Percentiles rank a stretch among this genome's conserved stretches.
Conservation (phyloP, 2,329 filamentous ascomycete species). For the Shiraia bambusicola region DNA sequence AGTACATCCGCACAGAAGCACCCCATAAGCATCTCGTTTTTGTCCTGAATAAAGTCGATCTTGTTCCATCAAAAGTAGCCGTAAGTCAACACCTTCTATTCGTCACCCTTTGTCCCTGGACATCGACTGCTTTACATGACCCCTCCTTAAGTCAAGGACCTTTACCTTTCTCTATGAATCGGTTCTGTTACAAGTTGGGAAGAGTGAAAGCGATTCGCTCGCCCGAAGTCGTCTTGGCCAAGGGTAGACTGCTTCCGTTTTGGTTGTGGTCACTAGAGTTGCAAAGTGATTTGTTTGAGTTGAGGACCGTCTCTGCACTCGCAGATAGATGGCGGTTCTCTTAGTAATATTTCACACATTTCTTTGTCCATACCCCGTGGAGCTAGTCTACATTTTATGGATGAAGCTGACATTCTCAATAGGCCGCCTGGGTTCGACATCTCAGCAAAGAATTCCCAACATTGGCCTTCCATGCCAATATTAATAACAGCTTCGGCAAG, state of each 20-base stretch:
- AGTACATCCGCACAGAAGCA: conserved; percentile 89
- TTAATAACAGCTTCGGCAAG: conserved; percentile 96
- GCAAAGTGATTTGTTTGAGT: conserved; percentile 90
- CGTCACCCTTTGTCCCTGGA: conserved; percentile 8
- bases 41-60: conserved; percentile 85
- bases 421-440: conserved; percentile 91
- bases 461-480: conserved; percentile 88
- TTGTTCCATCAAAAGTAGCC: conserved; percentile 88
- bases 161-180: conserved; percentile 72
- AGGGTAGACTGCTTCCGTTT: conserved; percentile 80
- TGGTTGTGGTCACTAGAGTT: conserved; percentile 78
- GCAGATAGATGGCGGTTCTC: conserved; percentile 75
- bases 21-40: conserved; percentile 95
- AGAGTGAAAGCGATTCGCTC: conserved; percentile 79
- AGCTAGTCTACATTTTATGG: conserved; percentile 16
- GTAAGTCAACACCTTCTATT: conserved; percentile 64
- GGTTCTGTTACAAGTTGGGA: conserved; percentile 99
- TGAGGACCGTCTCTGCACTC: conserved; percentile 75
- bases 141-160: conserved; percentile 91
- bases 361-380: conserved; percentile 23
- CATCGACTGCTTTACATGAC: conserved; percentile 56
- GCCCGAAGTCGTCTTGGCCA: conserved; percentile 62
- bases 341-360: conserved; percentile 99
- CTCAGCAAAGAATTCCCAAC: conserved; percentile 92
- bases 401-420: conserved; percentile 28